A percentile compares a stretch with the other conserved stretches of the same genome.
Evolutionary conservation across 768 basidiomycete genomes (phyloP).

Genomic region (Mycena alexandri): DNA sequence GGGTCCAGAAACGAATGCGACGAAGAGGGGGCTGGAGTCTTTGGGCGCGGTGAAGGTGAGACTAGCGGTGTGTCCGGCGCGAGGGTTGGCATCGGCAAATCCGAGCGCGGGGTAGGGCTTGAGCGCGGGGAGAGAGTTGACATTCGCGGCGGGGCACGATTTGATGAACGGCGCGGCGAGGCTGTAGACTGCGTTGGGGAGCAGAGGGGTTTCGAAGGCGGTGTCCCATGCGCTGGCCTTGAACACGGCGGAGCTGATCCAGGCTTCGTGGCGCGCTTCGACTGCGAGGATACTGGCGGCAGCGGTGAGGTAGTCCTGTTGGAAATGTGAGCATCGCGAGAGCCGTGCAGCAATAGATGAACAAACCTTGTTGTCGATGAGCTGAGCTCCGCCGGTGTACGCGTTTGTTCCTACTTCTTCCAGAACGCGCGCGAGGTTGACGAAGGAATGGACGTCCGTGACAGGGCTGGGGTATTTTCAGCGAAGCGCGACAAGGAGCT

Average conservation of each 20-base stretch:
- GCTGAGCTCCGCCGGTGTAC: constrained; percentile 68
- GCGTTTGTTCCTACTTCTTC: constrained; percentile 70
- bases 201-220: constrained; percentile 61
- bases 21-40: constrained; percentile 47
- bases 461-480: constrained; percentile 48
- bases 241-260: constrained; percentile 57
- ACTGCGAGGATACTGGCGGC: constrained; percentile 71
- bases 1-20: constrained; percentile 63
- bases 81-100: constrained; percentile 40
- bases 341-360: background rate
- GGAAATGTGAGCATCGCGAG: background rate
- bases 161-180: constrained; percentile 60
- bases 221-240: constrained; percentile 60
- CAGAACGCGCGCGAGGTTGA: constrained; percentile 58
- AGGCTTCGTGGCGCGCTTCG: constrained; percentile 66
- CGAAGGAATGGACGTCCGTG: constrained; percentile 58
- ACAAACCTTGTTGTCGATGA: constrained; percentile 48
- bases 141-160: constrained; percentile 66
- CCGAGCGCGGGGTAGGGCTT: constrained; percentile 61
- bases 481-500: background rate
- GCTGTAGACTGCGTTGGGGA: constrained; percentile 55
- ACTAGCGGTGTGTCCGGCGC: constrained; percentile 43
- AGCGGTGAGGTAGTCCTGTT: constrained; percentile 61
- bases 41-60: constrained; percentile 40
- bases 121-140: constrained; percentile 56